A percentile compares a stretch with the other conserved stretches of the same genome.
Evolutionary conservation across 768 basidiomycete species (phyloP).

Genomic region (Boletus sp.): DNA sequence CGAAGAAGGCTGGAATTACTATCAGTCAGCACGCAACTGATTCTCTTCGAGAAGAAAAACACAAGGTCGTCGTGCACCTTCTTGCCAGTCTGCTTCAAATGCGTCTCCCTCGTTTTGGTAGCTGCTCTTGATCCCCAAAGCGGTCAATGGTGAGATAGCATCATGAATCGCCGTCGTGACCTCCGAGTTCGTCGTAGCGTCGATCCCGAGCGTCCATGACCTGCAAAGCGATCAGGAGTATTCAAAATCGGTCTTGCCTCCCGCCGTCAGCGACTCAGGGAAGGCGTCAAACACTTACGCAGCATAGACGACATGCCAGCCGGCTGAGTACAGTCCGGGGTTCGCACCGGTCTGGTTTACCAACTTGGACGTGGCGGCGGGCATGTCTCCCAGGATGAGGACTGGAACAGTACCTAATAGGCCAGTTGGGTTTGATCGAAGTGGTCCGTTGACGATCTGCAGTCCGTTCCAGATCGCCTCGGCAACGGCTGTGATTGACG

Average conservation of each 20-base stretch:
- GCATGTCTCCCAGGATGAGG: constrained; percentile 5
- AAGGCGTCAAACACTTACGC: constrained; percentile 5
- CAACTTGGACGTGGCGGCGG: not conserved
- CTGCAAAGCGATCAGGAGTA: not conserved
- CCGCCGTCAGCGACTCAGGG: not conserved
- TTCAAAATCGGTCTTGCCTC: too few relatives aligned
- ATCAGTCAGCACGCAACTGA: not conserved
- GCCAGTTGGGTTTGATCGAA: not conserved
- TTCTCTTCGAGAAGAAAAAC: not conserved
- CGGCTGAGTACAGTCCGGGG: constrained; percentile 12
- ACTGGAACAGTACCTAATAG: not conserved
- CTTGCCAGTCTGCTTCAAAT: constrained; percentile 21
- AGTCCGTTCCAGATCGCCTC: constrained; percentile 21
- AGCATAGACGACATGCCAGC: constrained; percentile 12
- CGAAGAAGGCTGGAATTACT: constrained; percentile 15
- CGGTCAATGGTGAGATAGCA: constrained; percentile 11
- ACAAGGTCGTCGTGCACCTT: not conserved
- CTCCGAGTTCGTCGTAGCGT: not conserved
- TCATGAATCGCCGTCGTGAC: constrained; percentile 5
- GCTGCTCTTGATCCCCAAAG: constrained; percentile 16
- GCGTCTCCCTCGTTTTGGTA: constrained; percentile 23
- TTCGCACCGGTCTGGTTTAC: constrained; percentile 16
- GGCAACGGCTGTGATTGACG: constrained; percentile 10
- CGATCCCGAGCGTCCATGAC: constrained; percentile 12
- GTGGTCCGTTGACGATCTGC: constrained; percentile 7